Evolutionary conservation across 1,284 basidiomycete genomes (phyloP).

Genomic region (Inonotus hispidus): DNA sequence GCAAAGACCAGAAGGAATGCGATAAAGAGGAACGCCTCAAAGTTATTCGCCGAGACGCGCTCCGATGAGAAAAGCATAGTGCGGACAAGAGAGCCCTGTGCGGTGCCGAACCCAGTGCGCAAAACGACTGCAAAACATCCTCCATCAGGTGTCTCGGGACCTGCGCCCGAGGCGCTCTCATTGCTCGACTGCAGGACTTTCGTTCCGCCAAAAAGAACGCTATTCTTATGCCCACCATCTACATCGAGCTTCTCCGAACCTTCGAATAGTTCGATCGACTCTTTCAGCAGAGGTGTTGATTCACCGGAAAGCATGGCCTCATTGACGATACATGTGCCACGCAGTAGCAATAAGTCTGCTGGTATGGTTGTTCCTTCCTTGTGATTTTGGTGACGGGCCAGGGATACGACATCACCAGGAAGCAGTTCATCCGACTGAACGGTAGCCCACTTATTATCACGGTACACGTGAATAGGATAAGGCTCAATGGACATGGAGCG

Average conservation of each 20-base stretch:
- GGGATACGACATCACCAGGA: constrained; percentile 84
- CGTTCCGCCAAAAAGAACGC: constrained; percentile 90
- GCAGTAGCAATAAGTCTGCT: constrained; percentile 84
- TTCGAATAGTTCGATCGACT: constrained; percentile 85
- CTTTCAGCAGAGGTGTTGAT: constrained; percentile 91
- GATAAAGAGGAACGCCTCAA: constrained; percentile 93
- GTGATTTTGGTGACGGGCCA: constrained; percentile 62
- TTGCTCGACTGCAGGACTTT: constrained; percentile 84
- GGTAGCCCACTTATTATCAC: constrained; percentile 75
- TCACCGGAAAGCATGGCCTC: constrained; percentile 98
- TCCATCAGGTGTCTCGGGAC: constrained; percentile 71
- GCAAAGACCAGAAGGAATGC: constrained; percentile 95
- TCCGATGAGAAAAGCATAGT: constrained; percentile 98
- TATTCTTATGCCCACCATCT: constrained; percentile 80
- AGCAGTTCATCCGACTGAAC: constrained; percentile 81
- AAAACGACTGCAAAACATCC: constrained; percentile 89
- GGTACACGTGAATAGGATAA: constrained; percentile 77
- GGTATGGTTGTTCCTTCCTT: constrained; percentile 75
- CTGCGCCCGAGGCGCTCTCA: constrained; percentile 24
- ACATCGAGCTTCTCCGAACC: constrained; percentile 72
- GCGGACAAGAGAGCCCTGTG: constrained; percentile 91
- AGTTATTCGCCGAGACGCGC: constrained; percentile 89
- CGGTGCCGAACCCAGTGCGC: constrained; percentile 94
- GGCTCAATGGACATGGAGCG: constrained; percentile 92
- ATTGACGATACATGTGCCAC: constrained; percentile 91